Base-by-base conservation (phyloP, 1,139 yeast species). In the Yamadazyma mexicana region DNA sequence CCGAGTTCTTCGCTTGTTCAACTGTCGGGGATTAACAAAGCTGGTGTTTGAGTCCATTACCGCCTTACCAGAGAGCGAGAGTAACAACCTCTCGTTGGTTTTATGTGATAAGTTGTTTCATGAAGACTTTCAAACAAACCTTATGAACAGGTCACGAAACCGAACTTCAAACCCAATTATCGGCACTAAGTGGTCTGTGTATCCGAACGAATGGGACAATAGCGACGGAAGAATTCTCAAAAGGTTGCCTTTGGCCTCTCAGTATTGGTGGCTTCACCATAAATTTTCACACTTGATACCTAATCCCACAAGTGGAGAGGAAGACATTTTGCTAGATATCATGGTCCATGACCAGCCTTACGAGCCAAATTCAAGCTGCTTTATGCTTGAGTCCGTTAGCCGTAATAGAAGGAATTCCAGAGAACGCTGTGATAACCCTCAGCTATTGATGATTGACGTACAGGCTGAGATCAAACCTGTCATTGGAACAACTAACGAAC, bases 221-320 rank as follows among this genome's bases (percentile, higher is more conserved):
- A 30, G 42, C 43, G 22, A n/a, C n/a, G 33, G 44, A 22, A 30
- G 46, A 12, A 17, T 53, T 4, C 36, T 62, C 4, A 18, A 47
- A 11, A 52, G 52, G 24, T 40, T 58, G 11, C 69, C 72, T 1
- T 35, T 66, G 34, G 66, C 58, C 0, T 49, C 63, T 33, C 64
- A 61, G 35, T 49, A 58, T 25, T 52, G 51, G 36, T 49, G 51
- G 18, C 39, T 62, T 10, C 38, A 40, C 29, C 46, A 47, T 30
- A 23, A 41, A 3, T 37, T 44, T 35, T n/a, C n/a, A 6, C 31
- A 30, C 1, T 10, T 17, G 18, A 23, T 42, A 3, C 43, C 46
- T 4, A 26, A 37, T 11, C 10, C 17, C 14, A 10, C 29, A 7
- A 23, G 22, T 7, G 24, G 28, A 2, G 3, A 2, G 8, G 12